A percentile compares a stretch with the other conserved stretches of the same genome.
Evolutionary conservation across 2,329 filamentous ascomycete genomes (phyloP).

Genomic region (Neocucurbitaria cava): DNA sequence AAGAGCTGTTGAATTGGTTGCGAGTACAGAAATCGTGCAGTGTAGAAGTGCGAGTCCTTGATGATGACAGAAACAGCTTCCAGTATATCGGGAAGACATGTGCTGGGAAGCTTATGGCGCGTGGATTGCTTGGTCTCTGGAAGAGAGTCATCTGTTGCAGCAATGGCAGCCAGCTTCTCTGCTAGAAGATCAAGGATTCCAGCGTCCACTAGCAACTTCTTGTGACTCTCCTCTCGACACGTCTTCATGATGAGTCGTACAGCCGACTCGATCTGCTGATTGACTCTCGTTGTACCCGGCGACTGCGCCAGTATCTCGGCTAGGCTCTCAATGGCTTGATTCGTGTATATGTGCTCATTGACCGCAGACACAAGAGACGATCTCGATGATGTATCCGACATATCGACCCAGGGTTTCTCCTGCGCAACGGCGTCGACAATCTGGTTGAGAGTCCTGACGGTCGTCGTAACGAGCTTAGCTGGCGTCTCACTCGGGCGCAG

Average conservation of each 20-base stretch:
- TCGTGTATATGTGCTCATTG: conserved; percentile 64
- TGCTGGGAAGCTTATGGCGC: conserved; percentile 49
- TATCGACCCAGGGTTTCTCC: conserved; percentile 59
- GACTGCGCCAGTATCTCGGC: conserved; percentile 69
- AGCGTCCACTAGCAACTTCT: conserved; percentile 71
- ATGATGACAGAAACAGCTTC: conserved; percentile 80
- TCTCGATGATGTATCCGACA: conserved; percentile 60
- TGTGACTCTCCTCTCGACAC: conserved; percentile 75
- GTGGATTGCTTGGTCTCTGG: conserved; percentile 22
- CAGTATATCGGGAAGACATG: conserved; percentile 72
- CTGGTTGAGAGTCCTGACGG: conserved; percentile 76
- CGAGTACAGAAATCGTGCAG: conserved; percentile 65
- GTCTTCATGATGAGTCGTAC: conserved; percentile 65
- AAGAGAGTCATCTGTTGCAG: conserved; percentile 33
- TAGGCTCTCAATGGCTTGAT: conserved; percentile 67
- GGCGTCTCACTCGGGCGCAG: conserved; percentile 71
- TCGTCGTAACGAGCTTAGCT: conserved; percentile 71
- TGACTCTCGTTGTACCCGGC: conserved; percentile 59
- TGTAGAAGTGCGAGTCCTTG: conserved; percentile 78
- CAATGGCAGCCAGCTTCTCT: conserved; percentile 65
- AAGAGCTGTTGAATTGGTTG: conserved; percentile 47
- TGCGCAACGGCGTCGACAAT: conserved; percentile 71
- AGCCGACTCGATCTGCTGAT: conserved; percentile 68
- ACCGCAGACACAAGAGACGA: conserved; percentile 56
- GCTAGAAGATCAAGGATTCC: conserved; percentile 82